Evolutionary conservation across 768 basidiomycete species (phyloP), one percentile per base, ranked within the genome.

Genomic region (Termitomyces sp.): DNA sequence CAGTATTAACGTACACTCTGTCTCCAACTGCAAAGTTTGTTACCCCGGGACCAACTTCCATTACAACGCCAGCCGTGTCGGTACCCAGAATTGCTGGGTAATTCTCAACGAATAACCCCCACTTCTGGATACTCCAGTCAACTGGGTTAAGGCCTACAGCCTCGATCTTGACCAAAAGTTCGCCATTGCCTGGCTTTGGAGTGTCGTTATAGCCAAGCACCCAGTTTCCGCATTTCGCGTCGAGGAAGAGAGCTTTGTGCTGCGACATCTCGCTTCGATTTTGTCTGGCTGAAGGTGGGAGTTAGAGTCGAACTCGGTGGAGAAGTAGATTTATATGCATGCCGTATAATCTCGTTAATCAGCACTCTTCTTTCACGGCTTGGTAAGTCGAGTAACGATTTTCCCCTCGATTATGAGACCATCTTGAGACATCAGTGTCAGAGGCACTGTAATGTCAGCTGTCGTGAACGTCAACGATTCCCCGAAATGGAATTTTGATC

Each of bases 111-210:
- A 70, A 66, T 15, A 67, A 38, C 1, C 58, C 66, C 28, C 58
- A 62, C 42, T 67, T 66, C 38, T 63, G 64, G 35, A 63, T 62
- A 49, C 68, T 67, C 69, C 71, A 76, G 64, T 74, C 77, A 55
- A 74, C 60, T n/a, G 80, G 81, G 61, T 82, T 80, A 8, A 82
- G 66, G 5, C 71, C 73, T 3, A 69, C 64, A 0, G 75, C 61
- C 38, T 69, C 60, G 46, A 77, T 56, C 60, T 75, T 74, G 54
- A 81, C 66, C 42, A 81, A 67, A 12, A 80, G 55, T 53, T 79
- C 71, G 12, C 72, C 71, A 2, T 65, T 62, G 3, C 72, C 70
- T 10, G 77, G 77, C 53, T 64, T 58, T 32, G 52, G 54, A 11
- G 59, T 58, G 2, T 55, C 41, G 6, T 59, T 58, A 2, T 61